Percentiles rank a stretch among this genome's conserved stretches.
These are phyloP conservation scores for Yamadazyma diospyri DNA, from an alignment of 1,139 yeast genomes.

Conservation along the genomic window DNA sequence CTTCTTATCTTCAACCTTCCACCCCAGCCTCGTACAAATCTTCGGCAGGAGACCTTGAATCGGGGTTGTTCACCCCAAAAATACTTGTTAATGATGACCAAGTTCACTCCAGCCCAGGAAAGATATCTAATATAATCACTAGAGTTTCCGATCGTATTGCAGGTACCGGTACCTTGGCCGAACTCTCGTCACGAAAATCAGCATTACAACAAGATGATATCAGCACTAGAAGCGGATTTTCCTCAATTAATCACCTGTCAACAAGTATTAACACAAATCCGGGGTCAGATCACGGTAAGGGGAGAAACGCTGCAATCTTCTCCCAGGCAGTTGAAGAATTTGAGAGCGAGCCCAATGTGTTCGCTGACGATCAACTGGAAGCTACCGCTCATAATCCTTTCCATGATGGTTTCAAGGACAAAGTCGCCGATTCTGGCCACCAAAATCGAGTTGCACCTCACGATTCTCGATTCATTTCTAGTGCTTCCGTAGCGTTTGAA, in stretches of 20 bases:
- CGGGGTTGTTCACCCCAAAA: constrained; percentile 12
- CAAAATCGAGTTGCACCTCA: neutral
- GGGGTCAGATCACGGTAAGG: neutral
- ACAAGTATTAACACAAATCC: constrained; percentile 7
- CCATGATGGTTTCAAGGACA: neutral
- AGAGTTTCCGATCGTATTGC: constrained; percentile 44
- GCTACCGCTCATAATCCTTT: no score
- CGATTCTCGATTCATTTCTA: neutral
- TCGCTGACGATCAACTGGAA: neutral
- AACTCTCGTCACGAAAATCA: constrained; percentile 4
- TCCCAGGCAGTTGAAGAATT: constrained; percentile 10
- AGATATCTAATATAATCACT: constrained; percentile 25
- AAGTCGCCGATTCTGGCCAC: neutral
- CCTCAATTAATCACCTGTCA: constrained; percentile 7
- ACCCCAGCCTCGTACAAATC: constrained; percentile 11
- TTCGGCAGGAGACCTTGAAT: constrained; percentile 11
- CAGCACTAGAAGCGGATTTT: neutral
- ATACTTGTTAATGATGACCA: constrained; percentile 11
- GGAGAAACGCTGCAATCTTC: neutral
- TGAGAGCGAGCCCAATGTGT: neutral
- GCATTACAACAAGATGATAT: constrained; percentile 5
- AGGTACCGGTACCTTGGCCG: constrained; percentile 26
- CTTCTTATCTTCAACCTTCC: constrained; percentile 3
- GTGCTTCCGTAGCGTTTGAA: constrained; percentile 11
- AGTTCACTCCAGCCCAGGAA: constrained; percentile 12